phyloP scores from a whole-genome alignment of 2,329 filamentous ascomycete genomes.

The Scolecobasidium constrictum region DNA sequence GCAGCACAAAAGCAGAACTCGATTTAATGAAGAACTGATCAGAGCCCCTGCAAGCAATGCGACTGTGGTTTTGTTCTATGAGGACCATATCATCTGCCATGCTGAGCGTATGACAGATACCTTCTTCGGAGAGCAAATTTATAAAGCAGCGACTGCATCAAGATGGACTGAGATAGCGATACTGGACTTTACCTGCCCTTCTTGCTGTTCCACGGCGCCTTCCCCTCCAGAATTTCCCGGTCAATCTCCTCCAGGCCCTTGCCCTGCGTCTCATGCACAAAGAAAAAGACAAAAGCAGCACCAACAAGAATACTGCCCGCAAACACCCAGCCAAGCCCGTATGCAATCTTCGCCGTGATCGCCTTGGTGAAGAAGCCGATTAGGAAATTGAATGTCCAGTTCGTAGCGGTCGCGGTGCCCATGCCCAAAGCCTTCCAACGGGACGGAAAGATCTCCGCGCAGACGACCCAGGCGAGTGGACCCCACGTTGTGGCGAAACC shows the following conservation, averaged over 20 bases:
- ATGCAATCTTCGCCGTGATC: conserved; percentile 61
- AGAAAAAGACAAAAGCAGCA: conserved; percentile 61
- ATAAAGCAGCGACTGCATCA: too few species aligned
- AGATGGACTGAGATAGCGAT: too few species aligned
- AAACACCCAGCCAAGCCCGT: conserved; percentile 66
- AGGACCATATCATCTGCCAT: too few species aligned
- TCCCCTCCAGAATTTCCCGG: conserved; percentile 58
- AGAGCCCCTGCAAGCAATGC: too few species aligned
- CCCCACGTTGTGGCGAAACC: conserved; percentile 61
- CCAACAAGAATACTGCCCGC: conserved; percentile 58
- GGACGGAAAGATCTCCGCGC: conserved; percentile 54
- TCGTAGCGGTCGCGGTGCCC: conserved; percentile 32
- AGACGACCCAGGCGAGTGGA: conserved; percentile 59
- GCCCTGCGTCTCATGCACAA: conserved; percentile 63
- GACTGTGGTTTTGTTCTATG: too few species aligned
- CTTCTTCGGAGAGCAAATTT: too few species aligned
- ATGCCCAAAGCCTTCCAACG: conserved; percentile 36
- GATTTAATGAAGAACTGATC: too few species aligned
- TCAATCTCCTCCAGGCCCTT: conserved; percentile 70
- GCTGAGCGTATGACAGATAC: too few species aligned
- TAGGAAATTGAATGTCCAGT: conserved; percentile 32
- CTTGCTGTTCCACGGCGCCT: conserved; percentile 52
- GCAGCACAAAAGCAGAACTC: too few species aligned
- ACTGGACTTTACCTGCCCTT: conserved; percentile 40
- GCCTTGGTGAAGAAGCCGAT: conserved; percentile 66